Evolutionary conservation across 768 basidiomycete species (phyloP).

Genomic region (Amanita jacksonii): DNA sequence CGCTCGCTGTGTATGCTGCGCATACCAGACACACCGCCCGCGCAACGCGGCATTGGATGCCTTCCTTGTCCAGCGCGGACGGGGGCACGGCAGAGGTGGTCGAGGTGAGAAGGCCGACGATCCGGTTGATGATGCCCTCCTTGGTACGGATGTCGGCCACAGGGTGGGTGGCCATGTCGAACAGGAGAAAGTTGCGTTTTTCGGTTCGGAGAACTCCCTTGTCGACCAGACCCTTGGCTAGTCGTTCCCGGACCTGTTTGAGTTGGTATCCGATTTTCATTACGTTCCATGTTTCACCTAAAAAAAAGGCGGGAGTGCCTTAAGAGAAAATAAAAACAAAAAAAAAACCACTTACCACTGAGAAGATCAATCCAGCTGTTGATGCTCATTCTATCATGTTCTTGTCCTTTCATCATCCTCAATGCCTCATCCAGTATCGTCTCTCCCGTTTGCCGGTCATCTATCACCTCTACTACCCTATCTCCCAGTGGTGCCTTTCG

Average conservation of each 20-base stretch:
- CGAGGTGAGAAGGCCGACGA: conserved; percentile 70
- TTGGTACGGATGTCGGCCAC: conserved; percentile 90
- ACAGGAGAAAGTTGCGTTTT: conserved; percentile 96
- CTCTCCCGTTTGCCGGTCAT: conserved; percentile 89
- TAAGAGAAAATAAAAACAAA: not conserved
- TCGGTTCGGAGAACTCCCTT: conserved; percentile 98
- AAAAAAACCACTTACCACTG: conserved; percentile 53
- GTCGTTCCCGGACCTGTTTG: conserved; percentile 95
- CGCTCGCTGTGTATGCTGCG: conserved; percentile 89
- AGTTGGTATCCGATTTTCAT: conserved; percentile 99
- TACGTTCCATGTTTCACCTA: conserved; percentile 98
- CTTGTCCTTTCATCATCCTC: conserved; percentile 87
- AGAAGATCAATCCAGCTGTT: conserved; percentile 94
- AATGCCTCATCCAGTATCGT: conserved; percentile 94
- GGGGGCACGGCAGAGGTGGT: conserved; percentile 75
- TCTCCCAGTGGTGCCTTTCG: conserved; percentile 69
- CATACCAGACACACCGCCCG: conserved; percentile 83
- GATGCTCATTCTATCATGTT: conserved; percentile 65
- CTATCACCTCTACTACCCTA: conserved; percentile 82
- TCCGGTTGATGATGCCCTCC: conserved; percentile 70
- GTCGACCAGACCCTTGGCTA: conserved; percentile 95
- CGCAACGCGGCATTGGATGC: conserved; percentile 68
- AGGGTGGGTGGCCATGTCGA: conserved; percentile 99
- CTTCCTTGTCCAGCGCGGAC: conserved; percentile 64
- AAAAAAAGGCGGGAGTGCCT: too few relatives aligned